Evolutionary conservation across 495 filamentous ascomycete species (phyloP).

Genomic region (Cairneyella variabilis): DNA sequence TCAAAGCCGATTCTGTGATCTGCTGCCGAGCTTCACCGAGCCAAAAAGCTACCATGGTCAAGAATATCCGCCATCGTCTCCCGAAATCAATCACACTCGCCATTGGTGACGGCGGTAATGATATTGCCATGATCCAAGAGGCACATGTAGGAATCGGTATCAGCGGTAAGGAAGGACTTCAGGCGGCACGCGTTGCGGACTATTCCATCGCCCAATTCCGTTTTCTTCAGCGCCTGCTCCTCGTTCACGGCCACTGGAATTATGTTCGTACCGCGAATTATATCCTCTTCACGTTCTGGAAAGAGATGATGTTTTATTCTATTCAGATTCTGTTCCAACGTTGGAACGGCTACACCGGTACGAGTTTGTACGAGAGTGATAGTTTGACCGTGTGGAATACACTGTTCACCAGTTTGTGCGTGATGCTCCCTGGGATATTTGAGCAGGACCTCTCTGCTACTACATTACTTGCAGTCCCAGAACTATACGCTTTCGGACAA

Average conservation of each 20-base stretch:
- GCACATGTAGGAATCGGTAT: conserved; percentile 93
- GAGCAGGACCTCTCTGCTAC: conserved; percentile 78
- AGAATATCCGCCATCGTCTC: conserved; percentile 65
- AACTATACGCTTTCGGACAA: conserved; percentile 83
- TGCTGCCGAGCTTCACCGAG: conserved; percentile 86
- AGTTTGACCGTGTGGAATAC: conserved; percentile 86
- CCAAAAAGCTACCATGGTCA: conserved; percentile 85
- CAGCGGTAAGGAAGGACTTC: conserved; percentile 85
- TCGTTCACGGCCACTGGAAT: conserved; percentile 95
- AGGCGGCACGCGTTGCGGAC: conserved; percentile 85
- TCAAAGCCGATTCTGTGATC: conserved; percentile 79
- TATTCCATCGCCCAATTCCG: conserved; percentile 91
- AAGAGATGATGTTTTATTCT: conserved; percentile 76
- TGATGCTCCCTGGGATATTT: conserved; percentile 84
- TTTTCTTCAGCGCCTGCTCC: conserved; percentile 81
- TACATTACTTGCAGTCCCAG: conserved; percentile 82
- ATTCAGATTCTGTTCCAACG: conserved; percentile 82
- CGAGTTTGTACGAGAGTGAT: conserved; percentile 82
- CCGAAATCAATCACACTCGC: conserved; percentile 75
- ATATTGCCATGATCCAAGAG: conserved; percentile 95
- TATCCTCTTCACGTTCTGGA: conserved; percentile 87
- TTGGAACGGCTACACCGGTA: conserved; percentile 84
- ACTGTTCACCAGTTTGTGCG: conserved; percentile 81
- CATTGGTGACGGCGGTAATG: conserved; percentile 92
- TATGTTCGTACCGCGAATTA: conserved; percentile 87